Conservation (phyloP, 2,329 filamentous ascomycete genomes). For the Neoscytalidium dimidiatum region DNA sequence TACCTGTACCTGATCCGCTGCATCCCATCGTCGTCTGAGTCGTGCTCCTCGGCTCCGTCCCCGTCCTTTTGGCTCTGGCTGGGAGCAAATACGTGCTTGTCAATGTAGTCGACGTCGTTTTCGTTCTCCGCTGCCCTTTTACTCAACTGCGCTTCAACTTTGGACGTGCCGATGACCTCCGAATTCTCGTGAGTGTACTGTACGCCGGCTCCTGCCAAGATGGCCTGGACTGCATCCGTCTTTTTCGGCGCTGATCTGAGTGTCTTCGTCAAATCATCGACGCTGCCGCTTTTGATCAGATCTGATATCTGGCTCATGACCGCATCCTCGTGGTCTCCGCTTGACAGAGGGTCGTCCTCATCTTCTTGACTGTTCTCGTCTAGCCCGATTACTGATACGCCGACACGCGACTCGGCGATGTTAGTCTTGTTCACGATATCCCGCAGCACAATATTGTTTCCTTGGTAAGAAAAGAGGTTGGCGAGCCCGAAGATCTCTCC, state of each 20-base stretch:
- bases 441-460: constrained; percentile 77
- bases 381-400: constrained; percentile 76
- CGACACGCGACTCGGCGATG: constrained; percentile 86
- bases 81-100: constrained; percentile 61
- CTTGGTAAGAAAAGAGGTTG: constrained; percentile 83
- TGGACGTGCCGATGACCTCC: constrained; percentile 90
- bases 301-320: constrained; percentile 74
- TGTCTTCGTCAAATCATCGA: constrained; percentile 28
- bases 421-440: constrained; percentile 99
- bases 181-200: constrained; percentile 96
- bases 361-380: constrained; percentile 64
- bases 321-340: constrained; percentile 60
- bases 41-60: constrained; percentile 19
- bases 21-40: constrained; percentile 24
- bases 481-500: constrained; percentile 91
- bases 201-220: constrained; percentile 83
- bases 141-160: constrained; percentile 83
- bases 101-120: constrained; percentile 52
- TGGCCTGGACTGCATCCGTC: constrained; percentile 80
- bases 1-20: constrained; percentile 59
- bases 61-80: constrained; percentile 36
- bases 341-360: constrained; percentile 27
- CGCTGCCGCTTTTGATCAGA: constrained; percentile 52
- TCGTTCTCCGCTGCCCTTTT: constrained; percentile 68
- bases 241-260: constrained; percentile 39